Evolutionary conservation across 805 yeast species (phyloP).

Genomic region (Yamadazyma sp.): DNA sequence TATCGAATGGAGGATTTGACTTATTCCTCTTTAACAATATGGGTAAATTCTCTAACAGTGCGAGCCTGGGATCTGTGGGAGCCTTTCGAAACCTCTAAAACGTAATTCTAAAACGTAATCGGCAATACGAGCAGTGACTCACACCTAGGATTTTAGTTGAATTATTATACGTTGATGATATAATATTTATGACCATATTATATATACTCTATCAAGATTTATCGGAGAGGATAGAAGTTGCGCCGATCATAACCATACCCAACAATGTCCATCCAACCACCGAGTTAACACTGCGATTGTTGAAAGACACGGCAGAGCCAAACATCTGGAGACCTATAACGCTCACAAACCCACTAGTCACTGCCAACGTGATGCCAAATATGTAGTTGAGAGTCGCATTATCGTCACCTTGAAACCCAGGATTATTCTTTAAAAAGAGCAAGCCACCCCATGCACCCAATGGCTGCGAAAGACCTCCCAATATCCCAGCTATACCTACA

Average conservation of each 20-base stretch:
- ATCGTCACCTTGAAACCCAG: constrained; percentile 20
- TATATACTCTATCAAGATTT: too few relatives aligned
- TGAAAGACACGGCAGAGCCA: constrained; percentile 76
- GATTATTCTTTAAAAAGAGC: constrained; percentile 40
- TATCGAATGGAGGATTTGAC: too few relatives aligned
- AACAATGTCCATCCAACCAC: constrained; percentile 59
- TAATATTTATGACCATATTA: too few relatives aligned
- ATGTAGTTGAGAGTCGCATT: constrained; percentile 39
- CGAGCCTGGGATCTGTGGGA: too few relatives aligned
- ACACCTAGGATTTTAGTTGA: too few relatives aligned
- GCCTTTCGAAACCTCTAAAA: too few relatives aligned
- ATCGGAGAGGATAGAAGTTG: constrained; percentile 5
- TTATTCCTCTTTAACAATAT: too few relatives aligned
- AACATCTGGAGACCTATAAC: constrained; percentile 86
- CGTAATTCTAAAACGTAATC: too few relatives aligned
- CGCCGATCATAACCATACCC: constrained; percentile 59
- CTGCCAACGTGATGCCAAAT: constrained; percentile 64
- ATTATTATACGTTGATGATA: too few relatives aligned
- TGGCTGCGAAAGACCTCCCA: constrained; percentile 89
- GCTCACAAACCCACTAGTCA: constrained; percentile 81
- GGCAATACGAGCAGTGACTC: too few relatives aligned
- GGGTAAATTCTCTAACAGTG: too few relatives aligned
- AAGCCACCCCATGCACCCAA: constrained; percentile 80
- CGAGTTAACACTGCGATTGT: constrained; percentile 58
- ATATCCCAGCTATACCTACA: constrained; percentile 56